Percentiles rank a stretch among this genome's conserved stretches.
These are phyloP conservation scores for Rutstroemia sydowiana DNA, from an alignment of 2,329 filamentous ascomycete genomes.

Conservation along the genomic window DNA sequence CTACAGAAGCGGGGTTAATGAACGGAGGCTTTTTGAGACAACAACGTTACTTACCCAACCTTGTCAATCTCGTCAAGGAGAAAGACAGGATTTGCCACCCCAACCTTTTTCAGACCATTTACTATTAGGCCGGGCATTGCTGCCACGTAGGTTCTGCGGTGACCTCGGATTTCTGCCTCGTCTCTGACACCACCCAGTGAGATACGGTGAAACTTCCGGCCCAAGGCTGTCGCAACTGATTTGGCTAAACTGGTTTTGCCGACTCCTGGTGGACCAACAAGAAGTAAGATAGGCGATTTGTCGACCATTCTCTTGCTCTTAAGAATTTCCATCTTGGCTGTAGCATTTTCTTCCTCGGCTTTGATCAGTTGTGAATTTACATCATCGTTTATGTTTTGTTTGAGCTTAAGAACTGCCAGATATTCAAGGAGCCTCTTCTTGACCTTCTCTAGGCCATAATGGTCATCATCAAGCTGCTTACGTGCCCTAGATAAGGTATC, in stretches of 20 bases:
- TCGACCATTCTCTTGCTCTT: constrained; percentile 81
- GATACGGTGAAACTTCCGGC: constrained; percentile 93
- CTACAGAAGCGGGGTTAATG: constrained; percentile 30
- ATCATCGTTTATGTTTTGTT: constrained; percentile 81
- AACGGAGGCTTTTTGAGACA: background rate
- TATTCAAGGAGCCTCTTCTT: constrained; percentile 96
- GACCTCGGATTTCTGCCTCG: constrained; percentile 93
- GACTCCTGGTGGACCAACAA: constrained; percentile 88
- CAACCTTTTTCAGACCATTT: constrained; percentile 88
- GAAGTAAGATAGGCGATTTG: constrained; percentile 89
- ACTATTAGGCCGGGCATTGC: constrained; percentile 98
- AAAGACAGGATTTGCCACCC: constrained; percentile 91
- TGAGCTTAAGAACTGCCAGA: constrained; percentile 88
- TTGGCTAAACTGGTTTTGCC: constrained; percentile 95
- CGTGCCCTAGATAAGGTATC: constrained; percentile 73
- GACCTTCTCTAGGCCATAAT: constrained; percentile 93
- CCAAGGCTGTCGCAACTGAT: constrained; percentile 84
- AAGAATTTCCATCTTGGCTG: constrained; percentile 61
- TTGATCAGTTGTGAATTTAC: constrained; percentile 71
- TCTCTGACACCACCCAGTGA: constrained; percentile 93
- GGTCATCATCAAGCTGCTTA: constrained; percentile 89
- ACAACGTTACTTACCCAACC: constrained; percentile 44
- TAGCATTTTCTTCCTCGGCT: constrained; percentile 49
- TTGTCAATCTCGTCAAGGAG: constrained; percentile 98
- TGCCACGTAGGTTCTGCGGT: constrained; percentile 91